Base-by-base conservation (phyloP, 169 alveolate species). In the Plasmodium blacklocki region DNA sequence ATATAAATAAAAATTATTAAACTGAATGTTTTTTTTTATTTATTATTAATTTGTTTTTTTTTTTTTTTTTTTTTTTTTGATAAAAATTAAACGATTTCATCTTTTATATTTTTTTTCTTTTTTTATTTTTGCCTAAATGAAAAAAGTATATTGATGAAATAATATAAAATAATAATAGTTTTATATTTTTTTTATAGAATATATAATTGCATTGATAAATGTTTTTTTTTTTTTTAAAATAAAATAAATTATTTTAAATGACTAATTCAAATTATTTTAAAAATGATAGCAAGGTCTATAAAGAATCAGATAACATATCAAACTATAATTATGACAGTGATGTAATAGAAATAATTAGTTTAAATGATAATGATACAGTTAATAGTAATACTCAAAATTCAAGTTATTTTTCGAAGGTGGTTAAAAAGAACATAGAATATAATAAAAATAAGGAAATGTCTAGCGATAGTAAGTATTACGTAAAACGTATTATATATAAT, bases 261-360 rank as follows among this genome's bases (percentile, higher is more conserved):
- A 78, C 54, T 66, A 78, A 50, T 47, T 78, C 89, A 78, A 78
- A 78, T 66, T 78, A 66, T 64, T 64, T 78, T 26, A 78, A 78
- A 54, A 64, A 67, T 78, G 89, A 66, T 26, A 64, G 45, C 19
- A 78, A 78, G 9, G 11, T 26, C 29, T 64, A 15, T 66, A 50
- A 66, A 64, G 54, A 78, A 29, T 64, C 80, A 29, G 32, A 8
- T 49, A 59, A 39, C 73, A 1, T 12, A 43, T 49, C 74, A 23
- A 71, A 60, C 49, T 68, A 78, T 54, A 49, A 21, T 50, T 78
- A 78, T 52, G 80, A 67, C 32, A 54, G 71, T 45, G 89, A 78
- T 47, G 89, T 78, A 14, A 78, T 78, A 32, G 89, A 78, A 78
- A 64, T 78, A 59, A 59, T 78, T 32, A 78, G 29, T 58, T 63